Evolutionary conservation across 768 basidiomycete species (phyloP).

Genomic region (Termitomyces sp.): DNA sequence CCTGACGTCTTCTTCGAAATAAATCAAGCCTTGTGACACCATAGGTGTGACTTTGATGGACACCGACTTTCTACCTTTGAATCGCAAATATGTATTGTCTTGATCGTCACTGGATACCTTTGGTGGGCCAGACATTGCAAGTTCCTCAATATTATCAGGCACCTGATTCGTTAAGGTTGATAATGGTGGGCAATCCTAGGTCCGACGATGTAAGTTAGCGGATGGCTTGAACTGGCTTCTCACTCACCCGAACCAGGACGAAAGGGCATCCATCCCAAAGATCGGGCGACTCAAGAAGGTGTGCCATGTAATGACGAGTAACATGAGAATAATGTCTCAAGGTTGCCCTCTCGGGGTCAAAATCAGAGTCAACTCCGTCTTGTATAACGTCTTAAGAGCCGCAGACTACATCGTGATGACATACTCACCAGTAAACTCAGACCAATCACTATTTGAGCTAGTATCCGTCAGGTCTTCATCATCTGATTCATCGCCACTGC

Average conservation of each 20-base stretch:
- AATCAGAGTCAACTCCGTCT: constrained; percentile 15
- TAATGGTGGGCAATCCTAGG: constrained; percentile 23
- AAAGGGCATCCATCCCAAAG: constrained; percentile 50
- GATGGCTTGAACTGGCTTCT: background rate
- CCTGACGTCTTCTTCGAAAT: constrained; percentile 46
- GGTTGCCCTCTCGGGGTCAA: constrained; percentile 20
- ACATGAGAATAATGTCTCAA: constrained; percentile 46
- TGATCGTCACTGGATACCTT: constrained; percentile 15
- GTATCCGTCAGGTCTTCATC: constrained; percentile 64
- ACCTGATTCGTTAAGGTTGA: background rate
- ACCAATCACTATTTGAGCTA: constrained; percentile 46
- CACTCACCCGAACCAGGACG: constrained; percentile 37
- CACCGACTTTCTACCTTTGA: constrained; percentile 34
- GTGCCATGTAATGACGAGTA: constrained; percentile 44
- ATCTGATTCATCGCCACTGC: constrained; percentile 79
- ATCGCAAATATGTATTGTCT: constrained; percentile 35
- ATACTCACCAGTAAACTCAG: constrained; percentile 38
- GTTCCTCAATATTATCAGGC: background rate
- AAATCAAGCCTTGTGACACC: constrained; percentile 36
- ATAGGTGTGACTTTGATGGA: constrained; percentile 55
- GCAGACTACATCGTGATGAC: background rate
- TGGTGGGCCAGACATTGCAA: background rate
- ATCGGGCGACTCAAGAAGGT: constrained; percentile 28
- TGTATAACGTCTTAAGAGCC: background rate
- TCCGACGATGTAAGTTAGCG: background rate